Base-by-base conservation (phyloP, 1,284 basidiomycete species). In the Mycosarcoma maydis region DNA sequence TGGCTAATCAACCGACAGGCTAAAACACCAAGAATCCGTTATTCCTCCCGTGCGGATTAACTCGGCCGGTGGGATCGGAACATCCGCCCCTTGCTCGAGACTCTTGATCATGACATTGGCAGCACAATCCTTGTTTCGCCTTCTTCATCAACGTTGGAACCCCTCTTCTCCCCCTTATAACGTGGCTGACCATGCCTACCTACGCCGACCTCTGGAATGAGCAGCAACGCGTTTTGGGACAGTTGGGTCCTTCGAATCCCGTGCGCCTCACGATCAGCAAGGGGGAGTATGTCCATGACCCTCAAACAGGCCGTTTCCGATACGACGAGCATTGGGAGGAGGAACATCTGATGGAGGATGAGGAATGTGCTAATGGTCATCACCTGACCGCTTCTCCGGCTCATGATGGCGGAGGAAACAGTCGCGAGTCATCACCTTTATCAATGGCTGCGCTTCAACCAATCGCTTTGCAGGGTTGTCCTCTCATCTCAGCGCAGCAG, bases 201-300 rank as follows among this genome's bases (percentile, higher is more conserved):
- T 72, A 72, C 48, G 68, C 68, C 22, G 69, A 72, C 38, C 27
- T 50, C 11, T 72, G 46, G 38, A 72, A 72, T 20, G 65, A 72
- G 39, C 27, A 38, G 44, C 56, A 55, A 13, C 39, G 36, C 6
- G 60, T 57, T 17, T 27, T 45, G 19, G 64, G 60, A 8, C 69
- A 56, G 6, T 50, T 47, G 3, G 58, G 50, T 17, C 59, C 49
- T 4, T 69, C 65, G 14, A 55, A 58, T 20, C 69, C 65, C 1
- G 64, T 72, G 9, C 57, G 69, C 27, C 55, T 69, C 24, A 72
- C 65, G 24, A 72, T 72, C 14, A 59, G 52, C 9, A 72, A 67
- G 22, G 69, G 69, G 13, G 69, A 69, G 30, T 72, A 69, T 36
- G 53, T 64, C 16, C 53, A 45, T 46, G 65, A 68, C 45, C 29